Conservation (phyloP, 148 eudicot species). For the Pharnaceum exiguum region DNA sequence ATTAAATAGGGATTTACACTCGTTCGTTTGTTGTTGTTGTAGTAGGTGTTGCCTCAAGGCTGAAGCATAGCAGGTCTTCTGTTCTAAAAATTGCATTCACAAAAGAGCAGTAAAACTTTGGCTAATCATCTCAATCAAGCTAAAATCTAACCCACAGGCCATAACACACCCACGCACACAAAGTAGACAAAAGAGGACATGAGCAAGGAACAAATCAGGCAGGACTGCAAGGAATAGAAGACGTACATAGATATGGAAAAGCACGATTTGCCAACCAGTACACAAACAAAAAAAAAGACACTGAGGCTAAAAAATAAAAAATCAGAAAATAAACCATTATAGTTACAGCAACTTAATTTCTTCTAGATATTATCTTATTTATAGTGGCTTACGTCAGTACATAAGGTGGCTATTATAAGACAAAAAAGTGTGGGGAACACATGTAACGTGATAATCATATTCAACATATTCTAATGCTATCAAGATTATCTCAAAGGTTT, state of each 20-base stretch:
- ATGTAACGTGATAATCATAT: conserved; percentile 51
- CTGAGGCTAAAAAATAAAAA: conserved; percentile 5
- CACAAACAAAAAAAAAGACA: conserved; percentile 9
- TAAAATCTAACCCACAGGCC: no score
- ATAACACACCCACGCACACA: no score
- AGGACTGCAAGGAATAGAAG: conserved; percentile 1
- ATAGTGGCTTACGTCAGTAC: conserved; percentile 61
- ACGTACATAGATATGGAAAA: neutral
- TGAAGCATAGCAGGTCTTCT: no score
- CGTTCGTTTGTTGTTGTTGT: no score
- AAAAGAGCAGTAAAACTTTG: no score
- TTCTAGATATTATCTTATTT: conserved; percentile 13
- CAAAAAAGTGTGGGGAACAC: conserved; percentile 34
- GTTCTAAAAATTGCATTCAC: no score
- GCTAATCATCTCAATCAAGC: no score
- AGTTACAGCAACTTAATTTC: conserved; percentile 38
- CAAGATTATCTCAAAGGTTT: conserved; percentile 29
- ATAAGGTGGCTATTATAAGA: conserved; percentile 41
- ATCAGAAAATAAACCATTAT: conserved; percentile 19
- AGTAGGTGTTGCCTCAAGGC: no score
- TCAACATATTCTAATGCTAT: conserved; percentile 25
- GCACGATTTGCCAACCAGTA: conserved; percentile 6
- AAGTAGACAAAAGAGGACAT: neutral
- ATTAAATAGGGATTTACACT: no score
- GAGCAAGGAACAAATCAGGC: neutral